Conservation (phyloP, 2,329 filamentous ascomycete genomes). For the Trichoderma brevicompactum region DNA sequence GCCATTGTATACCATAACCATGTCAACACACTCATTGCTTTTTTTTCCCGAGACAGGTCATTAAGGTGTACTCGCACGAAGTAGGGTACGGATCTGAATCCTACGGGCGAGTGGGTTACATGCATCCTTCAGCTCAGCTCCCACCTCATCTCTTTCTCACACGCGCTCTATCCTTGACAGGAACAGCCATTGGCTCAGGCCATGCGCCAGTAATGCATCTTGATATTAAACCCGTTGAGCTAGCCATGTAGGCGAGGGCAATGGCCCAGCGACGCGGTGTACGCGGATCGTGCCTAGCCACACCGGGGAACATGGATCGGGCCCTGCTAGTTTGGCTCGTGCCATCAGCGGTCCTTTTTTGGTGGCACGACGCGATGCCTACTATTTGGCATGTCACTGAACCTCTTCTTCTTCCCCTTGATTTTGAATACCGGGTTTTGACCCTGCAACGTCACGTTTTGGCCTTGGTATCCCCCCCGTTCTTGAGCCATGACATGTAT, state of each 20-base stretch:
- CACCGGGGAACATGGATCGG: slow-evolving; percentile 22
- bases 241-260: background rate
- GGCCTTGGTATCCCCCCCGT: background rate
- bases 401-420: background rate
- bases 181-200: slow-evolving; percentile 3
- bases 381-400: background rate
- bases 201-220: slow-evolving; percentile 23
- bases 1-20: slow-evolving; percentile 2
- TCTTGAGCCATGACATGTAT: background rate
- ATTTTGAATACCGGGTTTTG: too few relatives aligned
- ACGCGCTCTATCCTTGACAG: background rate
- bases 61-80: background rate
- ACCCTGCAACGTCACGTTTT: background rate
- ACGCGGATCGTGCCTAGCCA: slow-evolving; percentile 21
- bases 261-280: slow-evolving; percentile 6
- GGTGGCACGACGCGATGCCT: background rate
- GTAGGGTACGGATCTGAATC: background rate
- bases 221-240: slow-evolving; percentile 20
- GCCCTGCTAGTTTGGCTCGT: slow-evolving; percentile 22
- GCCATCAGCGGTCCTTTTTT: background rate
- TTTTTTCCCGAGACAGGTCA: background rate
- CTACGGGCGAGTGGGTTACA: background rate
- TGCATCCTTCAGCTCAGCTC: slow-evolving; percentile 18
- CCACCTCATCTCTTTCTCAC: slow-evolving; percentile 10
- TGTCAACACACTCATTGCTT: slow-evolving; percentile 16